Conservation (phyloP, 2,329 filamentous ascomycete genomes). For the Paracoccidioides lutzii region DNA sequence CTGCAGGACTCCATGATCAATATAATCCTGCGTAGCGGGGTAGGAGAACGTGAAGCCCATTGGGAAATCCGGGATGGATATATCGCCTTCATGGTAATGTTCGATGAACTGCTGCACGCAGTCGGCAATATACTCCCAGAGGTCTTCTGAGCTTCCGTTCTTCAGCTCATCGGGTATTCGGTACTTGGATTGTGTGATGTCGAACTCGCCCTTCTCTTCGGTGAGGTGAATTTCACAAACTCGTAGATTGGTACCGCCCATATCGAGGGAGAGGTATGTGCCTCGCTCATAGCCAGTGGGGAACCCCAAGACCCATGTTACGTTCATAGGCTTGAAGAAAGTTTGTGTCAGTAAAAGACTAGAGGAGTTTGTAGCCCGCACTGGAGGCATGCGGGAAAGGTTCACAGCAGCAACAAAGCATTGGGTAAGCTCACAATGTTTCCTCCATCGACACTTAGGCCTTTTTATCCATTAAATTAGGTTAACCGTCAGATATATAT, state of each 20-base stretch:
- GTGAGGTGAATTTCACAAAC: conserved; percentile 82
- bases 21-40: conserved; percentile 82
- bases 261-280: conserved; percentile 79
- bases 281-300: conserved; percentile 79
- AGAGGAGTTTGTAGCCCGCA: background rate
- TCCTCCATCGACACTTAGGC: conserved; percentile 73
- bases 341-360: conserved; percentile 7
- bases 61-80: conserved; percentile 50
- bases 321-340: conserved; percentile 72
- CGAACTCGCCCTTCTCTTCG: conserved; percentile 77
- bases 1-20: conserved; percentile 83
- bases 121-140: conserved; percentile 92
- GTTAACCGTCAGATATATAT: background rate
- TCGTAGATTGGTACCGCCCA: conserved; percentile 91
- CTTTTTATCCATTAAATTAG: conserved; percentile 29
- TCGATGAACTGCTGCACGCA: conserved; percentile 84
- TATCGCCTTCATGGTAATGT: conserved; percentile 55
- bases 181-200: conserved; percentile 94
- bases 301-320: conserved; percentile 87
- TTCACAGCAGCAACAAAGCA: background rate
- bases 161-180: conserved; percentile 88
- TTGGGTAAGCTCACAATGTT: conserved; percentile 59
- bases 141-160: conserved; percentile 66
- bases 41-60: conserved; percentile 96
- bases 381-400: background rate